phyloP scores from a whole-genome alignment of 306 rosid species.

The Vicia sativa region DNA sequence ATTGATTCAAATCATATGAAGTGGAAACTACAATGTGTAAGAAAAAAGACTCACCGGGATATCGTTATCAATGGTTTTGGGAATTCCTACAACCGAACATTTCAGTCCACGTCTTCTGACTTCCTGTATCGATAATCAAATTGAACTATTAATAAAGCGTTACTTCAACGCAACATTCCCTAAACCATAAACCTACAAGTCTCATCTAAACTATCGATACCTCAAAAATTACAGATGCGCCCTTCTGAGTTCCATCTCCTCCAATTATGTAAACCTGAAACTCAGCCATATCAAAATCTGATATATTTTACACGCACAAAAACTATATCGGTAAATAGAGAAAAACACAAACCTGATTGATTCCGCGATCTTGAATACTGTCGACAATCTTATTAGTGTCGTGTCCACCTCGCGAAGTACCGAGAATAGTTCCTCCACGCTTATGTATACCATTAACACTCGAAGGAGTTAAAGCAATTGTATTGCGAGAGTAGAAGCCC shows the following conservation, averaged over 20 bases:
- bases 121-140: slow-evolving; percentile 64
- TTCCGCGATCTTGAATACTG: slow-evolving; percentile 89
- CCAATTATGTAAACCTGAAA: slow-evolving; percentile 95
- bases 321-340: neutral
- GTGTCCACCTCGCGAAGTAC: slow-evolving; percentile 95
- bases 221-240: slow-evolving; percentile 92
- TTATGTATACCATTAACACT: slow-evolving; percentile 87
- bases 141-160: slow-evolving; percentile 4
- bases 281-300: slow-evolving; percentile 28
- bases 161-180: slow-evolving; percentile 9
- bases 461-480: slow-evolving; percentile 67
- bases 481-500: slow-evolving; percentile 88
- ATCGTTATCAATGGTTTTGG: slow-evolving; percentile 96
- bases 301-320: neutral
- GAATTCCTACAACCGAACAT: slow-evolving; percentile 86
- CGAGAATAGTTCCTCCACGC: slow-evolving; percentile 91
- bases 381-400: slow-evolving; percentile 86
- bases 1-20: slow-evolving; percentile 5
- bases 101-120: slow-evolving; percentile 86
- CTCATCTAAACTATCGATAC: slow-evolving; percentile 45
- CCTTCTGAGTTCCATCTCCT: slow-evolving; percentile 98
- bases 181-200: slow-evolving; percentile 27
- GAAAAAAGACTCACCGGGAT: slow-evolving; percentile 61
- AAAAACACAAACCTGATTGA: slow-evolving; percentile 71
- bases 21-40: slow-evolving; percentile 9